These are phyloP conservation scores for Hydnomerulius pinastri DNA, from an alignment of 768 basidiomycete species.

Conservation along the genomic window DNA sequence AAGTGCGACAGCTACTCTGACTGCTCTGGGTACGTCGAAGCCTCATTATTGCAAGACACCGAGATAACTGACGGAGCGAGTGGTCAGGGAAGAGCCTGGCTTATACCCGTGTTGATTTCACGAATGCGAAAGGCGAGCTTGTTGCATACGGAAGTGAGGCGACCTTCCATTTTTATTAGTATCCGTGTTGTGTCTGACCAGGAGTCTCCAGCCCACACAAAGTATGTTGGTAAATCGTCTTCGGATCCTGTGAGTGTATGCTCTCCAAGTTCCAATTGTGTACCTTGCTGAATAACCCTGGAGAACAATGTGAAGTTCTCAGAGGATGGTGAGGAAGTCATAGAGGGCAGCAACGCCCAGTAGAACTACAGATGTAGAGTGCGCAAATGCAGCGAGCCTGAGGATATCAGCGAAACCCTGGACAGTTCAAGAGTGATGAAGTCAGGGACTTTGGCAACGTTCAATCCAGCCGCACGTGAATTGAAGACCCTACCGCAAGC, in stretches of 20 bases:
- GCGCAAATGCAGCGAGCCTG: not conserved
- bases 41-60: not conserved
- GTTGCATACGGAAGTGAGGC: constrained; percentile 81
- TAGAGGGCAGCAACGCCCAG: constrained; percentile 48
- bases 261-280: not conserved
- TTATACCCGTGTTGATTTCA: constrained; percentile 82
- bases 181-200: not conserved
- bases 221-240: constrained; percentile 75
- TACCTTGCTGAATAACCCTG: not conserved
- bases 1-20: constrained; percentile 62
- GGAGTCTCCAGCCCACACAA: constrained; percentile 70
- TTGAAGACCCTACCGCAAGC: no score
- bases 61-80: not conserved
- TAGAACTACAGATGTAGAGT: constrained; percentile 6
- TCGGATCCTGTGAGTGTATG: constrained; percentile 39
- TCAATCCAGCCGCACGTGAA: no score
- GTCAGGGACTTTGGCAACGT: no score
- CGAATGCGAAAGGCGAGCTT: constrained; percentile 57
- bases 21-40: constrained; percentile 58
- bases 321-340: constrained; percentile 69
- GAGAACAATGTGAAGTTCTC: constrained; percentile 81
- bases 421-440: no score
- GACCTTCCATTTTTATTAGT: not conserved
- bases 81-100: constrained; percentile 73
- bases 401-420: not conserved